A percentile compares a stretch with the other conserved stretches of the same genome.
phyloP scores from a whole-genome alignment of 2,329 filamentous ascomycete genomes.

The Epichloe aotearoae region DNA sequence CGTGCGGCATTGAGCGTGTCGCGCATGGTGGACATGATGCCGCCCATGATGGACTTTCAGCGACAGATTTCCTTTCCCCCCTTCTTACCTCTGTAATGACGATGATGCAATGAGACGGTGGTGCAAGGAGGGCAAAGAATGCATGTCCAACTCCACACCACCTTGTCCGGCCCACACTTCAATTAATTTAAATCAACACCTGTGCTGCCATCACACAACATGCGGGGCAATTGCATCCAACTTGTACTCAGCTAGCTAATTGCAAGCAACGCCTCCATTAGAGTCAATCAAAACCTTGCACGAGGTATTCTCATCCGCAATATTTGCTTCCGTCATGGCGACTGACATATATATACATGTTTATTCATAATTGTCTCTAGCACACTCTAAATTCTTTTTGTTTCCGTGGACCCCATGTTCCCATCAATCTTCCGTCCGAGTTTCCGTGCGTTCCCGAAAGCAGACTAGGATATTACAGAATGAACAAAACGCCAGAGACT shows the following conservation, averaged over 20 bases:
- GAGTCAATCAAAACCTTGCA: too few species aligned
- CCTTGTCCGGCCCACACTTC: not conserved
- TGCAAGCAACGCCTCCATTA: too few species aligned
- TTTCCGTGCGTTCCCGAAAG: not conserved
- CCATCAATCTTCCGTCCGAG: not conserved
- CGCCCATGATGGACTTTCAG: slow-evolving; percentile 19
- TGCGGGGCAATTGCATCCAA: too few species aligned
- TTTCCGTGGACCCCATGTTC: not conserved
- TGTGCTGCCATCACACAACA: too few species aligned
- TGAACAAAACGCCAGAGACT: not conserved
- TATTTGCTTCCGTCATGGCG: not conserved
- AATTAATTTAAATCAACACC: too few species aligned
- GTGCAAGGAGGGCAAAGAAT: too few species aligned
- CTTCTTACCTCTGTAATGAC: too few species aligned
- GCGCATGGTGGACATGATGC: slow-evolving; percentile 16
- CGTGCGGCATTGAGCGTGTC: slow-evolving; percentile 12
- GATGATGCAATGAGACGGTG: too few species aligned
- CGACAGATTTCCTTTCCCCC: too few species aligned
- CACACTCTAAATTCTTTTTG: not conserved
- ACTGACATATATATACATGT: not conserved
- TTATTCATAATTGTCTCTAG: not conserved
- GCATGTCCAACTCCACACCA: too few species aligned
- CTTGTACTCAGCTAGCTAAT: too few species aligned
- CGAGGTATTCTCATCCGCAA: not conserved
- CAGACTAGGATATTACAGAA: not conserved